Evolutionary conservation across 768 basidiomycete genomes (phyloP).

Genomic region (Lactifluus piperatus): DNA sequence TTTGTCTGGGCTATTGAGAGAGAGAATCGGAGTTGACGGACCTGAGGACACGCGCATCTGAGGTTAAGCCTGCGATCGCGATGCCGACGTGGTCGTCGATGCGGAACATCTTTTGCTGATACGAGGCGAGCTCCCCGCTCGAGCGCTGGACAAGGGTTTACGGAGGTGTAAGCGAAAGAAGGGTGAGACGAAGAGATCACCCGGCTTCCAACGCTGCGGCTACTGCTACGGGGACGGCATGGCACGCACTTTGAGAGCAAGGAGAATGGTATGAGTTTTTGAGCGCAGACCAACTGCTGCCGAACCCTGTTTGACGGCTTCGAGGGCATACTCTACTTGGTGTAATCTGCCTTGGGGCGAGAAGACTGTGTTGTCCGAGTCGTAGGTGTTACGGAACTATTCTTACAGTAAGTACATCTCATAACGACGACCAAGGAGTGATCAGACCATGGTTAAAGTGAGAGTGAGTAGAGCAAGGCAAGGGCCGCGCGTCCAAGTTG

Average conservation of each 20-base stretch:
- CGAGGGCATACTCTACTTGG: slow-evolving; percentile 97
- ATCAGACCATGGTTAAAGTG: not conserved
- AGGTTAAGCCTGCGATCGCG: slow-evolving; percentile 97
- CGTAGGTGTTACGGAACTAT: slow-evolving; percentile 93
- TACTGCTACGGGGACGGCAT: not conserved
- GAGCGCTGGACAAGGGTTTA: slow-evolving; percentile 60
- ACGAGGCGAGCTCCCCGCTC: slow-evolving; percentile 95
- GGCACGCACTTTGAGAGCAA: slow-evolving; percentile 78
- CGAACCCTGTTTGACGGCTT: slow-evolving; percentile 99
- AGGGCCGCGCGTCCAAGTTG: slow-evolving; percentile 10
- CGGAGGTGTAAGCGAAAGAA: not conserved
- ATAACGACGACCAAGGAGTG: not conserved
- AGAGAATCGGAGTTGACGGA: slow-evolving; percentile 33
- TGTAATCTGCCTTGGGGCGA: slow-evolving; percentile 95
- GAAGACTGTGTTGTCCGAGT: slow-evolving; percentile 97
- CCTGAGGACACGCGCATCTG: slow-evolving; percentile 96
- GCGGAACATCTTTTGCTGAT: slow-evolving; percentile 99
- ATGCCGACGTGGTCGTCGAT: slow-evolving; percentile 99
- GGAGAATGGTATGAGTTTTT: slow-evolving; percentile 86
- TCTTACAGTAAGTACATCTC: not conserved
- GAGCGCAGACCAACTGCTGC: slow-evolving; percentile 96
- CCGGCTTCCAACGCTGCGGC: not conserved
- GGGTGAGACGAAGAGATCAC: not conserved
- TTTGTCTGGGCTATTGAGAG: not conserved
- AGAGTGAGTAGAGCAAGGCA: not conserved